Evolutionary conservation across 1,284 basidiomycete species (phyloP).

Genomic region (Leccinum pallidistipes): DNA sequence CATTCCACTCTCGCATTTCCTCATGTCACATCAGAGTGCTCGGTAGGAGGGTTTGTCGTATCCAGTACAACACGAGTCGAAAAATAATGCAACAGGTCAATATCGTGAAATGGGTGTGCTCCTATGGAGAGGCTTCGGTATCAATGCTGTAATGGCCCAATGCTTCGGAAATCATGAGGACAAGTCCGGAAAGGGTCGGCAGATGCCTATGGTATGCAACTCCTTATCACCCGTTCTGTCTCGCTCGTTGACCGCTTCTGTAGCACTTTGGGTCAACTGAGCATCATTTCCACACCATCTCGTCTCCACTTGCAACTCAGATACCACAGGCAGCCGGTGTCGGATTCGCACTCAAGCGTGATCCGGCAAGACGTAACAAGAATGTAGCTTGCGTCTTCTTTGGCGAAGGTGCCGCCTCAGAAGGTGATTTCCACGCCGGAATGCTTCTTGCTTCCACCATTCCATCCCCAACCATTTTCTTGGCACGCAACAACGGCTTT

Average conservation of each 20-base stretch:
- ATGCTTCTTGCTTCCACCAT: slow-evolving; percentile 76
- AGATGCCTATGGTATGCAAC: slow-evolving; percentile 78
- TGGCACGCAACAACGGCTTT: slow-evolving; percentile 88
- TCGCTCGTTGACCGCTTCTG: slow-evolving; percentile 6
- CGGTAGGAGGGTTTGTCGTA: slow-evolving; percentile 40
- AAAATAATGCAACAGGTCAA: slow-evolving; percentile 53
- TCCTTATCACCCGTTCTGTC: not conserved
- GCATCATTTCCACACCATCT: slow-evolving; percentile 92
- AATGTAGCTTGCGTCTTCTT: slow-evolving; percentile 91
- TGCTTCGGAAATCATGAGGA: slow-evolving; percentile 88
- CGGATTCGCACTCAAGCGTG: slow-evolving; percentile 84
- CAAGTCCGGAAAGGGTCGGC: slow-evolving; percentile 79
- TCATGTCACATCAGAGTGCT: slow-evolving; percentile 50
- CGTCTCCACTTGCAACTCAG: slow-evolving; percentile 92
- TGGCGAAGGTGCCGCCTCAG: slow-evolving; percentile 81
- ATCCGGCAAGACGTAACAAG: slow-evolving; percentile 67
- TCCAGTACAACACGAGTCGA: not conserved
- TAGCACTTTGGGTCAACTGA: slow-evolving; percentile 86
- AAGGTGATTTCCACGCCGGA: slow-evolving; percentile 79
- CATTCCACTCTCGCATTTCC: not conserved
- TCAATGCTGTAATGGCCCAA: slow-evolving; percentile 80
- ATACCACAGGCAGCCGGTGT: slow-evolving; percentile 96
- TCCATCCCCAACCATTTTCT: slow-evolving; percentile 70
- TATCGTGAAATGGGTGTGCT: slow-evolving; percentile 91
- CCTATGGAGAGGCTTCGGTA: slow-evolving; percentile 80